Base-by-base conservation (phyloP, 2,329 filamentous ascomycete genomes). In the Pezicula carpinea region DNA sequence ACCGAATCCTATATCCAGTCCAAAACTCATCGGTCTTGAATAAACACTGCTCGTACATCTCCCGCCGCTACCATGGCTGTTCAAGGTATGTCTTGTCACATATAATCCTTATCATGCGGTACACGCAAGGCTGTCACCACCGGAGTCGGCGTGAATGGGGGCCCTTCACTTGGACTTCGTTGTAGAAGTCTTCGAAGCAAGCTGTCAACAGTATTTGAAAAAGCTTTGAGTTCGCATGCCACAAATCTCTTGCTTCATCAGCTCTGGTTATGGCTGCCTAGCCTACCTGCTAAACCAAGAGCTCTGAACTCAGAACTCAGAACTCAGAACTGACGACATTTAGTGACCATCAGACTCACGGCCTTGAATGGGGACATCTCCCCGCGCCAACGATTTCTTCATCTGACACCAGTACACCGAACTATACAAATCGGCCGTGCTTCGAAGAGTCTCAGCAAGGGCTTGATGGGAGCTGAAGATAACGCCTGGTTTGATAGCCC, bases 401-500 rank as follows among this genome's bases (percentile, higher is more conserved):
- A 38, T 23, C 56, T 63, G 32, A 55, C 52, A n/a, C 51, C 49
- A 1, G 41, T 54, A 15, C 21, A 44, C 7, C 39, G 15, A 2
- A 35, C 46, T 11, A 49, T 59, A 19, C 46, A 47, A 11, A 64
- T 77, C 48, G 73, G 74, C 5, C 65, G 74, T 51, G 65, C 73
- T 0, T 76, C 72, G 13, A 75, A 74, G 56, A 69, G 67, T 18
- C 39, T 63, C 0, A 60, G 59, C 34, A 76, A 76, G 41, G 70
- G 71, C 8, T 67, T 72, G 33, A 43, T 68, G 54, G 61, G 71
- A 55, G 60, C 66, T 50, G 32, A 56, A 5, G 64, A 76, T 54
- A 89, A 89, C 63, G 79, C 73, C 14, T 87, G 74, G 73, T 85
- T 88, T 49, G 78, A 87, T 53, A 85, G 79, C 47, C 79, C 84